These are phyloP conservation scores for Oenanthe sinensis DNA, from an alignment of 129 eudicot species.

Conservation along the genomic window DNA sequence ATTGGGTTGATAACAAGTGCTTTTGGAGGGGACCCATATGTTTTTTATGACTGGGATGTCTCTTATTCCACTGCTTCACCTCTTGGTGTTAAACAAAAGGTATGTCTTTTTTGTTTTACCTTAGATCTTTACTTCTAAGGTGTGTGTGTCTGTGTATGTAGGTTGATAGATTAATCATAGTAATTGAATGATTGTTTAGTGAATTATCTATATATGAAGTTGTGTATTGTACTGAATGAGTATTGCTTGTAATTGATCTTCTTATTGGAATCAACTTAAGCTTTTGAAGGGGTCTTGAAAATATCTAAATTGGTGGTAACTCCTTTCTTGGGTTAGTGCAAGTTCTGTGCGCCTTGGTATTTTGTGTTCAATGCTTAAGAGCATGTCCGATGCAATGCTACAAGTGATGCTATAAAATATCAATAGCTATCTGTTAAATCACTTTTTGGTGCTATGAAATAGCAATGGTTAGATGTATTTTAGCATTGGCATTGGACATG, in stretches of 20 bases:
- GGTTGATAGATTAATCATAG: background rate
- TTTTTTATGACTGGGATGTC: conserved; percentile 80
- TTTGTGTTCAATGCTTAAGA: background rate
- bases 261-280: background rate
- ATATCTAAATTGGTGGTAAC: background rate
- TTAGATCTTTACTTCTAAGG: conserved; percentile 2
- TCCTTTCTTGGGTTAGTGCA: background rate
- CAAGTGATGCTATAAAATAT: too few species aligned
- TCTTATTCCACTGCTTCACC: conserved; percentile 86
- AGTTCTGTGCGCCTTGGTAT: background rate
- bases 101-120: conserved; percentile 17
- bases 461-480: too few species aligned
- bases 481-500: too few species aligned
- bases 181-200: background rate
- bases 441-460: too few species aligned
- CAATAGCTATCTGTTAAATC: too few species aligned
- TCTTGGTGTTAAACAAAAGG: conserved; percentile 91
- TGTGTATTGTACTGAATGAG: background rate
- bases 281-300: background rate
- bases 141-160: background rate
- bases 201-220: background rate
- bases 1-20: conserved; percentile 26
- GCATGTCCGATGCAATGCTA: too few species aligned
- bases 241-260: background rate
- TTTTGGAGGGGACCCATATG: conserved; percentile 74